Evolutionary conservation across 768 basidiomycete genomes (phyloP), one percentile per base, ranked within the genome.

Genomic region (Xerocomellus chrysenteron): DNA sequence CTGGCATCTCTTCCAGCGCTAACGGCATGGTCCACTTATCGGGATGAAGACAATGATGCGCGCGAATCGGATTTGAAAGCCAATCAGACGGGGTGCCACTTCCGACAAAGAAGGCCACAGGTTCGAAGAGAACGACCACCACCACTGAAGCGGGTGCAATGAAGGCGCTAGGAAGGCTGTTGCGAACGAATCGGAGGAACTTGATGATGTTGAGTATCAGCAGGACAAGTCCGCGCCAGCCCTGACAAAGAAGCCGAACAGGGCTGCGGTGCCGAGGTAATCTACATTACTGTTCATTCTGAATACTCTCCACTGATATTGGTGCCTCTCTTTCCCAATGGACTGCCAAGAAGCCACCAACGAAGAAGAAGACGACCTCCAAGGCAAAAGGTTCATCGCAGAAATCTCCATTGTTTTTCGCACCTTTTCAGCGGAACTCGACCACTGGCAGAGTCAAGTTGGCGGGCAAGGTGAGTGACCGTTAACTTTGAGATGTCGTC

Each of bases 261-360:
- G 88, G 47, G 82, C 84, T 24, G 83, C 85, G 9, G 80, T 85
- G 9, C 67, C 86, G 33, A 87, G 81, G 88, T 87, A 59, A 50
- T 74, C 61, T 53, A 26, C 41, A 17, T 17, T 47, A 10, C 30
- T 30, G 30, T 9, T 60, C 41, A 9, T 52, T 72, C 75, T 36
- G 68, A 74, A 24, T 6, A 21, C 77, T 73, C 76, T 73, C 59
- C 54, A 54, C 28, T 52, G 46, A 59, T 51, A 48, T 13, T 12
- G 33, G 33, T 26, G 17, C 26, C 19, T 51, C 13, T 39, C 17
- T 7, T 30, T 76, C 74, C 44, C 73, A 76, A 67, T 68, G 45
- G 62, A 66, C 55, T 40, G 36, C 67, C 32, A 86, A 82, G 71
- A 89, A 83, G 64, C 73, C 82, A 3, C 72, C 83, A 4, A 76